phyloP scores from a whole-genome alignment of 495 filamentous ascomycete genomes.

The Talaromyces adpressus region DNA sequence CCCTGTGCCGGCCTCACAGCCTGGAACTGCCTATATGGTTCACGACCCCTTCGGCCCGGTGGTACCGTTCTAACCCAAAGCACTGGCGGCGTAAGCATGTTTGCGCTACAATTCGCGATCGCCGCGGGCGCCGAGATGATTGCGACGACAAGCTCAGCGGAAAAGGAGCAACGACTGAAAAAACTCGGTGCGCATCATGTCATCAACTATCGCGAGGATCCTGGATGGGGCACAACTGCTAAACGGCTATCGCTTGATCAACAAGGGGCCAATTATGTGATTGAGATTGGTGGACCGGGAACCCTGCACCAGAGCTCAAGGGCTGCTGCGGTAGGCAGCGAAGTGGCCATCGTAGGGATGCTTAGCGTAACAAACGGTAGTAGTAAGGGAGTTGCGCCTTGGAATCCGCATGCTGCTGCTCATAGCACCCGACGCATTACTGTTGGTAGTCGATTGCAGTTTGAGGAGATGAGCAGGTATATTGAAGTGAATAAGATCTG shows the following conservation, averaged over 20 bases:
- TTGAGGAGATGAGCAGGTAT: conserved; percentile 47
- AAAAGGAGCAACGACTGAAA: conserved; percentile 52
- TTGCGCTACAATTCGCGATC: conserved; percentile 61
- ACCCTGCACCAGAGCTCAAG: conserved; percentile 30
- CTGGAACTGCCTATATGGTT: conserved; percentile 62
- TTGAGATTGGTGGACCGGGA: conserved; percentile 45
- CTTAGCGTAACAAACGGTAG: conserved; percentile 11
- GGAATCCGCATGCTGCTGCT: neutral
- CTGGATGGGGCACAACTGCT: conserved; percentile 55
- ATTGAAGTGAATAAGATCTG: conserved; percentile 50
- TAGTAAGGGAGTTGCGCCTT: neutral
- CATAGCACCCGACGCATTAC: conserved; percentile 38
- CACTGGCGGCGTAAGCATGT: conserved; percentile 55
- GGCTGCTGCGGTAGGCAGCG: conserved; percentile 31
- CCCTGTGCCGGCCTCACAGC: conserved; percentile 60
- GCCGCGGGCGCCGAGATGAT: conserved; percentile 65
- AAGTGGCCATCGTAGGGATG: conserved; percentile 23
- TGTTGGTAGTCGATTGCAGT: conserved; percentile 38
- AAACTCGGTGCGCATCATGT: conserved; percentile 35
- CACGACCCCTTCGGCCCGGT: conserved; percentile 48
- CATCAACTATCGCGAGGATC: conserved; percentile 54
- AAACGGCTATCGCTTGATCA: conserved; percentile 39
- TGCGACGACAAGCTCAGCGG: too few relatives aligned
- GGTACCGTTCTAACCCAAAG: conserved; percentile 60
- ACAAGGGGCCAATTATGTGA: conserved; percentile 48